These are phyloP conservation scores for Teratosphaeria gauchensis DNA, from an alignment of 2,329 filamentous ascomycete genomes.

Conservation along the genomic window DNA sequence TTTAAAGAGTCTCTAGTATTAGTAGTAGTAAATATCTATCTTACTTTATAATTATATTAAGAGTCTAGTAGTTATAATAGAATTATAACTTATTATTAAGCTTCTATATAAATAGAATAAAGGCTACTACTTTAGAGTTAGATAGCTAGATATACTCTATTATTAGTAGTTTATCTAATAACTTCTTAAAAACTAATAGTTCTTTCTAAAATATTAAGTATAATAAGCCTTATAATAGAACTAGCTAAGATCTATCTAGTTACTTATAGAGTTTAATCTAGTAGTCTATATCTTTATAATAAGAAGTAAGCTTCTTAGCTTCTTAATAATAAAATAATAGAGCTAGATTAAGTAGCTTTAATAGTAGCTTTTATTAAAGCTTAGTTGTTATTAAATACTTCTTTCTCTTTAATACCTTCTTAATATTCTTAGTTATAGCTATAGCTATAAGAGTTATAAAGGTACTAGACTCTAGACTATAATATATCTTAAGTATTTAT, in stretches of 20 bases:
- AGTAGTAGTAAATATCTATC: not conserved
- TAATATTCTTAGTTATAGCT: too few species aligned
- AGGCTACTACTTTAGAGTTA: not conserved
- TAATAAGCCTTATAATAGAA: conserved; percentile 1
- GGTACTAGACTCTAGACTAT: too few species aligned
- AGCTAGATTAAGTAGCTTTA: not conserved
- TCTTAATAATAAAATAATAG: not conserved
- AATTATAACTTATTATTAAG: not conserved
- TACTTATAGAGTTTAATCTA: not conserved
- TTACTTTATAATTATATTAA: conserved; percentile 1
- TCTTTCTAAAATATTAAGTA: conserved; percentile 1
- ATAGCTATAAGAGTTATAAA: too few species aligned
- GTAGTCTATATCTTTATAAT: not conserved
- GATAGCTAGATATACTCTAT: not conserved
- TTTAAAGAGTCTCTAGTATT: not conserved
- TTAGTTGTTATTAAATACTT: not conserved
- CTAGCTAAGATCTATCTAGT: conserved; percentile 1
- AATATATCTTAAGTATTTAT: not conserved
- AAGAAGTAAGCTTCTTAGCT: not conserved
- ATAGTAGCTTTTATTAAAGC: not conserved
- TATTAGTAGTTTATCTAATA: not conserved
- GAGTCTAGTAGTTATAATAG: not conserved
- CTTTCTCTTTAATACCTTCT: conserved; percentile 3
- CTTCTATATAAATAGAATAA: conserved; percentile 2
- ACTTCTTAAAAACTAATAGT: not conserved